A percentile compares a stretch with the other conserved stretches of the same genome.
phyloP scores from a whole-genome alignment of 345 rosid species.

The Physaria fendleri region DNA sequence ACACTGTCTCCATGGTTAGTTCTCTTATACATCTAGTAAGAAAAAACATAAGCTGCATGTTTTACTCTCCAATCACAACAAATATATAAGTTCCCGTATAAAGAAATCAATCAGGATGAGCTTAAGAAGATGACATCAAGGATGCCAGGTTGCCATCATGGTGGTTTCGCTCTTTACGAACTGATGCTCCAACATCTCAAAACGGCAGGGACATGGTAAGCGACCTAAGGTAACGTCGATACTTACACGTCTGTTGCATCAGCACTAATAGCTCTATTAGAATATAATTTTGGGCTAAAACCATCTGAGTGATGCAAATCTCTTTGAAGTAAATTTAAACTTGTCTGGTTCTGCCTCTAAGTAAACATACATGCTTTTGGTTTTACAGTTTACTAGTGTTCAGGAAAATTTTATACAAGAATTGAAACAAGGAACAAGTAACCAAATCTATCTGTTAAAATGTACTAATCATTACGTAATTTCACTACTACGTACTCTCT shows the following conservation, averaged over 20 bases:
- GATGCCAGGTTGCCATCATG: constrained; percentile 97
- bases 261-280: no score
- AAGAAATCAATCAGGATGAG: constrained; percentile 41
- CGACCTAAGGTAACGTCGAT: background rate
- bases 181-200: constrained; percentile 48
- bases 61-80: background rate
- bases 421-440: constrained; percentile 38
- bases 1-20: constrained; percentile 65
- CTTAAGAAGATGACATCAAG: constrained; percentile 53
- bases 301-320: no score
- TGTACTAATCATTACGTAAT: background rate
- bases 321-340: no score
- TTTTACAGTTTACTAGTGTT: no score
- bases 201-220: constrained; percentile 1
- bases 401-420: no score
- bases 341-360: no score
- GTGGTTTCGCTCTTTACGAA: constrained; percentile 76
- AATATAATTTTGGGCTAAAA: no score
- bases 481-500: background rate
- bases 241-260: background rate
- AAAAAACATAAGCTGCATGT: background rate
- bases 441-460: background rate
- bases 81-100: background rate
- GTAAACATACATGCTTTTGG: no score
- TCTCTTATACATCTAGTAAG: background rate